Evolutionary conservation across 352 stramenopile genomes (phyloP), one percentile per base, ranked within the genome.

Genomic region (Phytophthora megakarya): DNA sequence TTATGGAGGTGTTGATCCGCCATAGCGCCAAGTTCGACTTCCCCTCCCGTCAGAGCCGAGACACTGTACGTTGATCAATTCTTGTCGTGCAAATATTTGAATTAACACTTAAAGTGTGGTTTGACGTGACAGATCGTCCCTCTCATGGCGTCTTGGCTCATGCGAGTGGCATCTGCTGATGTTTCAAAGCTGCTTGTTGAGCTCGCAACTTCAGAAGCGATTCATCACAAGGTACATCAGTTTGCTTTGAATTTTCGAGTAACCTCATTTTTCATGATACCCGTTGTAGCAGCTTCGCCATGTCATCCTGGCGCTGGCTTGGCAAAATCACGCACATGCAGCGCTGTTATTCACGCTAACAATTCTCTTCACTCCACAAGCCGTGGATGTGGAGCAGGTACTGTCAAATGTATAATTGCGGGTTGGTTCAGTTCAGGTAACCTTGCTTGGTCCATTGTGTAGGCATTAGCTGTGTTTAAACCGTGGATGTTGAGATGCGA

Each of bases 1-100:
- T 70, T 23, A 65, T 70, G 54, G 53, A 65, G 19, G 61, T 70
- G 7, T 7, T 70, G 30, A 61, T 70, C 18, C 61, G 54, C n/a
- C 53, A 70, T 42, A 46, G 42, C 12, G 61, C 61, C 32, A 65
- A 55, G 16, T 65, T 70, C 38, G 46, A 65, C 19, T 70, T 70
- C 54, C 61, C 61, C 26, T 47, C 61, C 0, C 40, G 15, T 3
- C 47, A 55, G 22, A 70, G 61, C 13, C 47, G 54, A 13, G 53
- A 70, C 12, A 44, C 61, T 39, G 54, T 70, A 60, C 53, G 38
- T 38, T 19, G 16, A 18, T 18, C 7, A 28, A n/a, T 38, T n/a
- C 26, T 10, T 32, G n/a, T n/a, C n/a, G n/a, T n/a, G n/a, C n/a
- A n/a, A n/a, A n/a, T n/a, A n/a, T n/a, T n/a, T n/a, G n/a, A n/a